A percentile compares a stretch with the other conserved stretches of the same genome.
Conservation (phyloP, 2,329 filamentous ascomycete genomes). For the Cladophialophora carrionii region DNA sequence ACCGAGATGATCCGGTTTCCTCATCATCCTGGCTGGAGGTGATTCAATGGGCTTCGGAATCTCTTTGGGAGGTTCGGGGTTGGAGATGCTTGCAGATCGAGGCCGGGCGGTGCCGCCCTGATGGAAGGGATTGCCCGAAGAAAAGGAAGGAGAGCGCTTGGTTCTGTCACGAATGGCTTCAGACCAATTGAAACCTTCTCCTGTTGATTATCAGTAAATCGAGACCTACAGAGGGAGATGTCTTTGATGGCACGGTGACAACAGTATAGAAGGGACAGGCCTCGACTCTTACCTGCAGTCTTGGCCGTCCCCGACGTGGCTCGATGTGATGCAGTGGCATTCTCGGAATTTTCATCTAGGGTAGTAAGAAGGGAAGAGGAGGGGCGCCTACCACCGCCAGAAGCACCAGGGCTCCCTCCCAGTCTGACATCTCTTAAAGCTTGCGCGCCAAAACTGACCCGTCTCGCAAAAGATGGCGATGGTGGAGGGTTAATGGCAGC, state of each 20-base stretch:
- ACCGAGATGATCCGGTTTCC: constrained; percentile 90
- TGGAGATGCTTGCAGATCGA: constrained; percentile 52
- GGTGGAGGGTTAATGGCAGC: constrained; percentile 63
- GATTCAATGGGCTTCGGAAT: constrained; percentile 44
- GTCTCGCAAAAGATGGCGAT: constrained; percentile 74
- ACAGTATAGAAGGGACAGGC: constrained; percentile 51
- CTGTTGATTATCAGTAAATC: constrained; percentile 52
- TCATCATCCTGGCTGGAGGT: constrained; percentile 46
- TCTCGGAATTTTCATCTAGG: constrained; percentile 37
- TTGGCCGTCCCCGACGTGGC: constrained; percentile 38
- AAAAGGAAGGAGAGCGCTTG: constrained; percentile 68
- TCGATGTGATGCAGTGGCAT: constrained; percentile 33
- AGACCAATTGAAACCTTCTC: constrained; percentile 95
- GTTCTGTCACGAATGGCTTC: constrained; percentile 92
- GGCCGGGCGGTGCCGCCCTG: constrained; percentile 26
- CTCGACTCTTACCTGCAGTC: constrained; percentile 58
- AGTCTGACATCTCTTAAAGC: constrained; percentile 71
- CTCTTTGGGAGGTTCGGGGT: constrained; percentile 56
- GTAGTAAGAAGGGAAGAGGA: constrained; percentile 53
- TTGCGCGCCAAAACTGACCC: constrained; percentile 87
- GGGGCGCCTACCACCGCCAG: constrained; percentile 61
- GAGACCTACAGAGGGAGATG: not conserved
- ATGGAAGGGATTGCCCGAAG: constrained; percentile 43
- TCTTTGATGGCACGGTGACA: not conserved
- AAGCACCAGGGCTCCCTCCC: constrained; percentile 67